These are phyloP conservation scores for Anisodus acutangulus DNA, from an alignment of 257 asterid species.

Conservation along the genomic window DNA sequence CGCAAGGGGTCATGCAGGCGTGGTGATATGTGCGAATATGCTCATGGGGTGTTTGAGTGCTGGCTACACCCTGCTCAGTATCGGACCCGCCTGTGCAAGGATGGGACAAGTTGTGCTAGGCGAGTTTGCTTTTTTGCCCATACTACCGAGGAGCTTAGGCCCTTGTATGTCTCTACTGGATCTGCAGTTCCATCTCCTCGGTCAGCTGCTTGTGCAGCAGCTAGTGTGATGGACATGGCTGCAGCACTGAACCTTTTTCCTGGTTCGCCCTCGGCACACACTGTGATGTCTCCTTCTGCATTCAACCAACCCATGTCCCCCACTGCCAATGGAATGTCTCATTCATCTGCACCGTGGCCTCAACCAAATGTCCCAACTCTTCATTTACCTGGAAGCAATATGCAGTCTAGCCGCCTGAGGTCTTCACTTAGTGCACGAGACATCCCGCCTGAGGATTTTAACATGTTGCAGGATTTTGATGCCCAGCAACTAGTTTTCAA, in stretches of 20 bases:
- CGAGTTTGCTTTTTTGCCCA: constrained; percentile 95
- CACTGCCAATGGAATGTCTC: constrained; percentile 68
- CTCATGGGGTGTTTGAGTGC: constrained; percentile 97
- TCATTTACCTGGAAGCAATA: constrained; percentile 84
- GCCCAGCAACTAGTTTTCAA: constrained; percentile 63
- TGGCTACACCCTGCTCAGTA: constrained; percentile 99
- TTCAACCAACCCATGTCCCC: constrained; percentile 79
- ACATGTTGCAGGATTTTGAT: constrained; percentile 63
- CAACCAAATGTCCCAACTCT: constrained; percentile 83
- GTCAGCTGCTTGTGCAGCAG: constrained; percentile 74
- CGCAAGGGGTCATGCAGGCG: constrained; percentile 92
- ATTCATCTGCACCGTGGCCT: constrained; percentile 68
- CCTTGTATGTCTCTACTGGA: constrained; percentile 84
- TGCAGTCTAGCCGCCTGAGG: constrained; percentile 90
- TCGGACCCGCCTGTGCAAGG: constrained; percentile 85
- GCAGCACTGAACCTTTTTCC: constrained; percentile 75
- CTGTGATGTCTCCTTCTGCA: constrained; percentile 74
- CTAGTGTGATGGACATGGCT: constrained; percentile 93
- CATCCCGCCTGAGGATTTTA: constrained; percentile 60
- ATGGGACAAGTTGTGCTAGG: constrained; percentile 79
- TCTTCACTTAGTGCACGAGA: constrained; percentile 91
- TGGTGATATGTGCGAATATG: constrained; percentile 98
- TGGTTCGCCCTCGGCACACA: constrained; percentile 78
- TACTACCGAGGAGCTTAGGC: constrained; percentile 87
- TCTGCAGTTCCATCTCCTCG: constrained; percentile 92